Evolutionary conservation across 129 eudicot species (phyloP).

Genomic region (Flaveria linearis): DNA sequence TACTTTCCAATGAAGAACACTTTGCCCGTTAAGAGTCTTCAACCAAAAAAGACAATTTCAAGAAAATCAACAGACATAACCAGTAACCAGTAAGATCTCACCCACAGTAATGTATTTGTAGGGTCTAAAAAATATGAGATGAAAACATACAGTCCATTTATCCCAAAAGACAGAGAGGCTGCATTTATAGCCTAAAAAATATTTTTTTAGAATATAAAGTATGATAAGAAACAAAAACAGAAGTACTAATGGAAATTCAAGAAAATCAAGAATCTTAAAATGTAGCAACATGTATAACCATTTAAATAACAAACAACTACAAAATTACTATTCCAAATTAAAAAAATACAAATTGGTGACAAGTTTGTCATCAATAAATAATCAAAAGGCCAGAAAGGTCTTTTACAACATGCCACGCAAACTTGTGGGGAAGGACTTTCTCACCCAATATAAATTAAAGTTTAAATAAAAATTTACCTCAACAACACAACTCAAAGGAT

Average conservation of each 20-base stretch:
- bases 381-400: constrained; percentile 37
- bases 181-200: no score
- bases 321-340: constrained; percentile 33
- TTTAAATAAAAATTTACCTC: constrained; percentile 33
- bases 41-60: background rate
- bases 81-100: no score
- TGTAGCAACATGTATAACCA: constrained; percentile 31
- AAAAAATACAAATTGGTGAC: constrained; percentile 34
- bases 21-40: constrained; percentile 17
- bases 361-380: constrained; percentile 33
- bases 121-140: no score
- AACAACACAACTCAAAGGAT: constrained; percentile 27
- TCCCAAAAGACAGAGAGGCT: no score
- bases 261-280: constrained; percentile 26
- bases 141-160: no score
- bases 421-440: constrained; percentile 37
- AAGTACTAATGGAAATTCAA: no score
- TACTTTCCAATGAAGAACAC: constrained; percentile 18
- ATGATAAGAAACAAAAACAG: no score
- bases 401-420: constrained; percentile 48
- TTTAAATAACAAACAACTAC: constrained; percentile 35
- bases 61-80: background rate
- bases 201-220: no score
- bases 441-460: constrained; percentile 32
- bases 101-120: no score